These are phyloP conservation scores for Pyrrhoderma lamaoense DNA, from an alignment of 1,284 basidiomycete genomes.

Conservation along the genomic window DNA sequence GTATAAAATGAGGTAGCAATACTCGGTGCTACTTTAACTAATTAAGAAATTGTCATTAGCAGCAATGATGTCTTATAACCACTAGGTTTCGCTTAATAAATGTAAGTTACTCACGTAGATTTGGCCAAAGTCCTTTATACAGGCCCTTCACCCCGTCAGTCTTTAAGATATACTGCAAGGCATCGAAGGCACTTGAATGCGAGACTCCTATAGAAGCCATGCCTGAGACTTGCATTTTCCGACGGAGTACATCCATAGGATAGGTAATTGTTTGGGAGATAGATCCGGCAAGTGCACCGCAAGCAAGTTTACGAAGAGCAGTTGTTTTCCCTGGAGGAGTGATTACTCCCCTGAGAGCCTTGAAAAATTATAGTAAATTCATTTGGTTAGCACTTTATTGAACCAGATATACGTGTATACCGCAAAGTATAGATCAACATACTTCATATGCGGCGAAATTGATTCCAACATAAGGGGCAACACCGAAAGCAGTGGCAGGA, in stretches of 20 bases:
- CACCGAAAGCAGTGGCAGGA: slow-evolving; percentile 82
- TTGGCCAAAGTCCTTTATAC: slow-evolving; percentile 88
- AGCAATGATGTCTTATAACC: slow-evolving; percentile 8
- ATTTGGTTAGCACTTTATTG: too few species aligned
- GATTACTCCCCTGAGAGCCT: slow-evolving; percentile 55
- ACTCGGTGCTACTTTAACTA: slow-evolving; percentile 87
- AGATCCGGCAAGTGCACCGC: slow-evolving; percentile 76
- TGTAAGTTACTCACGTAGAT: slow-evolving; percentile 71
- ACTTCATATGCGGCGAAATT: slow-evolving; percentile 75
- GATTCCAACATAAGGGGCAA: slow-evolving; percentile 88
- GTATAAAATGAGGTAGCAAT: slow-evolving; percentile 63
- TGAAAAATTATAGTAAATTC: too few species aligned
- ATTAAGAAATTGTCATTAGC: slow-evolving; percentile 11
- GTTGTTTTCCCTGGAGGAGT: slow-evolving; percentile 71
- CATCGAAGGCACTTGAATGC: slow-evolving; percentile 77
- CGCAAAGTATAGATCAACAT: too few species aligned
- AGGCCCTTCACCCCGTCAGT: slow-evolving; percentile 71
- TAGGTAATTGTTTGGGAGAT: slow-evolving; percentile 94
- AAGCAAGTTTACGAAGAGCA: slow-evolving; percentile 56
- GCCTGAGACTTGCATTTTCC: slow-evolving; percentile 95
- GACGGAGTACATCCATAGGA: slow-evolving; percentile 88
- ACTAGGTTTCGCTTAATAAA: slow-evolving; percentile 14
- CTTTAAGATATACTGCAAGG: slow-evolving; percentile 59
- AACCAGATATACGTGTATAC: too few species aligned
- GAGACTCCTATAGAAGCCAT: slow-evolving; percentile 61